Conservation (phyloP, 1,139 yeast species). For the Lodderomyces pseudojiufengensis region DNA sequence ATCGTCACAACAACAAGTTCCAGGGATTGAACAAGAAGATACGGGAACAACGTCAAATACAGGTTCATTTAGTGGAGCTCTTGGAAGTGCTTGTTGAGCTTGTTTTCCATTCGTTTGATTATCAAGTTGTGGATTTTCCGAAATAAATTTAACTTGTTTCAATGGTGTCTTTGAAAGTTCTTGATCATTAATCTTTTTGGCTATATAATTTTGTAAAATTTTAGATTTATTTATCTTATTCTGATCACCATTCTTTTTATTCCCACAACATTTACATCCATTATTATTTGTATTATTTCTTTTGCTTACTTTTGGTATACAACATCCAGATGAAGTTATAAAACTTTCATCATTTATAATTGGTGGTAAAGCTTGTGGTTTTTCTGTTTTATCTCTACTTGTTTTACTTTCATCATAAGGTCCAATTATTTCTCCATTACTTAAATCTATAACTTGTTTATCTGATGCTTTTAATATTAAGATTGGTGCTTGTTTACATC, state of each 20-base stretch:
- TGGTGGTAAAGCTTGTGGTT: slow-evolving; percentile 26
- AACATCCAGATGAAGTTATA: slow-evolving; percentile 34
- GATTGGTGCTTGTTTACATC: slow-evolving; percentile 27
- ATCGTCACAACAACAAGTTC: slow-evolving; percentile 48
- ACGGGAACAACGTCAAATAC: slow-evolving; percentile 25
- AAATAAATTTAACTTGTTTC: slow-evolving; percentile 1
- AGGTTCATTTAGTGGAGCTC: slow-evolving; percentile 2
- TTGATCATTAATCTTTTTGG: slow-evolving; percentile 16
- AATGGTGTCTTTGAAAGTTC: neutral
- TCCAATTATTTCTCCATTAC: slow-evolving; percentile 43
- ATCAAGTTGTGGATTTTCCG: slow-evolving; percentile 4
- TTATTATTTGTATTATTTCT: slow-evolving; percentile 13
- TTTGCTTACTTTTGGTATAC: slow-evolving; percentile 18
- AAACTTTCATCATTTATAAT: slow-evolving; percentile 33
- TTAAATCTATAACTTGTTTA: slow-evolving; percentile 49
- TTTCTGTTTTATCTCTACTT: slow-evolving; percentile 11
- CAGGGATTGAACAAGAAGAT: slow-evolving; percentile 46
- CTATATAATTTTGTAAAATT: slow-evolving; percentile 35
- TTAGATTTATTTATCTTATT: slow-evolving; percentile 28
- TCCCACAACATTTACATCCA: slow-evolving; percentile 22
- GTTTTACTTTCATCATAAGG: slow-evolving; percentile 28
- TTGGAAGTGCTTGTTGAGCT: neutral
- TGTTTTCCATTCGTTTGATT: neutral
- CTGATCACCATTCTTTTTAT: slow-evolving; percentile 16
- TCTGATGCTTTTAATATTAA: slow-evolving; percentile 45